A percentile compares a stretch with the other conserved stretches of the same genome.
Evolutionary conservation across 768 basidiomycete species (phyloP).

Genomic region (Collybiopsis confluens): DNA sequence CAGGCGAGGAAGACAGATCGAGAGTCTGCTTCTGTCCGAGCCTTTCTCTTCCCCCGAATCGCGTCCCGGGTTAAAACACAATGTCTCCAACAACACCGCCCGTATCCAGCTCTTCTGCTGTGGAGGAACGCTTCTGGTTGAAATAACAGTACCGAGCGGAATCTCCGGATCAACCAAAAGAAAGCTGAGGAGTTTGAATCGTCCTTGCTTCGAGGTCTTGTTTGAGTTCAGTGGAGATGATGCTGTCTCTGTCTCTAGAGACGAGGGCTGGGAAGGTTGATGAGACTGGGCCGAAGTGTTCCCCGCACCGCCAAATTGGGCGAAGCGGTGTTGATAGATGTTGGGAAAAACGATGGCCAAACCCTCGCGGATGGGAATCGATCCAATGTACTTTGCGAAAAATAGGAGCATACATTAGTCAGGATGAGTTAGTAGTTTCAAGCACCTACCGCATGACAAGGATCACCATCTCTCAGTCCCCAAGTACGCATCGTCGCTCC

Average conservation of each 20-base stretch:
- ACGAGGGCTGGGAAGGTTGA: too few relatives aligned
- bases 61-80: constrained; percentile 17
- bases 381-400: constrained; percentile 35
- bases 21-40: too few relatives aligned
- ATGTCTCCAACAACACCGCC: constrained; percentile 29
- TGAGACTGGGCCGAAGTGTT: too few relatives aligned
- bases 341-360: constrained; percentile 50
- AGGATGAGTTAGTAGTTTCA: too few relatives aligned
- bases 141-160: constrained; percentile 25
- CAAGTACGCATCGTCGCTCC: constrained; percentile 46
- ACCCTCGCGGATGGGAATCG: constrained; percentile 29
- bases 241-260: too few relatives aligned
- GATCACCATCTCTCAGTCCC: constrained; percentile 43
- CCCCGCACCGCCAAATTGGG: too few relatives aligned
- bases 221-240: too few relatives aligned
- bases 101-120: constrained; percentile 47
- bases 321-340: constrained; percentile 46
- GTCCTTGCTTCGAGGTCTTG: constrained; percentile 38
- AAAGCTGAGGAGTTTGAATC: constrained; percentile 38
- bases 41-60: too few relatives aligned
- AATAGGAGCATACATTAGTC: too few relatives aligned
- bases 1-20: constrained; percentile 22
- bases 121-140: constrained; percentile 41
- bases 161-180: constrained; percentile 48
- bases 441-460: constrained; percentile 26